A percentile compares a stretch with the other conserved stretches of the same genome.
Evolutionary conservation across 2,329 filamentous ascomycete species (phyloP).

Genomic region (Zalaria obscura): DNA sequence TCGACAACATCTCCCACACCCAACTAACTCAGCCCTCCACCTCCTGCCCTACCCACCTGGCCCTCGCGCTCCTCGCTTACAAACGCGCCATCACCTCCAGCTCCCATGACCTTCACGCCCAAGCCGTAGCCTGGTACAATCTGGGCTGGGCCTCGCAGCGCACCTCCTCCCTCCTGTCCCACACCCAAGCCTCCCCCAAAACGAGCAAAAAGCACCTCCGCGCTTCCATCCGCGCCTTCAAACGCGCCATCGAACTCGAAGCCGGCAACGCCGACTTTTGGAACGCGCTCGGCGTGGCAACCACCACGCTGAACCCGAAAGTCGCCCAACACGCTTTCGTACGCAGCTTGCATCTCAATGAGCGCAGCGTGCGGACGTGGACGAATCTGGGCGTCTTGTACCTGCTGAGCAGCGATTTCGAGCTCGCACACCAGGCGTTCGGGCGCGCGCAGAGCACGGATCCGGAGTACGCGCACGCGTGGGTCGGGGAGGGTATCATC

Average conservation of each 20-base stretch:
- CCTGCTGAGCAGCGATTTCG: constrained; percentile 65
- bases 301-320: constrained; percentile 68
- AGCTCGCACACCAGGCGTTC: constrained; percentile 83
- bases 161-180: constrained; percentile 38
- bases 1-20: constrained; percentile 46
- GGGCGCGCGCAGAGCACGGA: constrained; percentile 85
- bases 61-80: constrained; percentile 50
- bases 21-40: not conserved
- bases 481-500: constrained; percentile 83
- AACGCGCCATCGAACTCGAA: constrained; percentile 88
- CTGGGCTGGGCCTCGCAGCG: constrained; percentile 86
- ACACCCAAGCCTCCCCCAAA: constrained; percentile 40
- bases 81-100: constrained; percentile 71
- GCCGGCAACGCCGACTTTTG: constrained; percentile 91
- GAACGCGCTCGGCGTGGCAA: constrained; percentile 89
- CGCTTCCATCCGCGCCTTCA: constrained; percentile 79
- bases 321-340: constrained; percentile 91
- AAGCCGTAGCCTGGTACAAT: constrained; percentile 95
- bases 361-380: constrained; percentile 73
- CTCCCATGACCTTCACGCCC: constrained; percentile 64
- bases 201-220: constrained; percentile 56
- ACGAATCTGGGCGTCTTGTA: constrained; percentile 82
- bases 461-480: constrained; percentile 83
- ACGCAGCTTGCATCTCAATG: constrained; percentile 81
- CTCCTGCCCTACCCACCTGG: not conserved